Base-by-base conservation (phyloP, 2,329 filamentous ascomycete species). In the Phaeoacremonium minimum region DNA sequence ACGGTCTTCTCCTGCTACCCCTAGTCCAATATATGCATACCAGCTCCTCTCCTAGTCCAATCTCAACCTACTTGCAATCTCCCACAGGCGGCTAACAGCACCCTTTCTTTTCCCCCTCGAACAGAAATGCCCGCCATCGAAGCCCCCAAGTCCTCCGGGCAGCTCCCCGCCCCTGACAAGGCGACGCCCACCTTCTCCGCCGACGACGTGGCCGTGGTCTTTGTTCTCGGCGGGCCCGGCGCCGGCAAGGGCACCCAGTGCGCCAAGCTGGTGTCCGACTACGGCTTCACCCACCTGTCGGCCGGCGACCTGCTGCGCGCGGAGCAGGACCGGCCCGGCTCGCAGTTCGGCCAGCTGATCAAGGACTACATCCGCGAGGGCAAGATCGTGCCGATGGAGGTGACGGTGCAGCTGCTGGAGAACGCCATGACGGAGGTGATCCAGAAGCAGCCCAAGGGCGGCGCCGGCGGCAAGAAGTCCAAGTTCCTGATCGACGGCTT, bases 161-260 rank as follows among this genome's bases (percentile, higher is more conserved):
- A n/a, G n/a, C n/a, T n/a, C n/a, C n/a, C n/a, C n/a, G n/a, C n/a
- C n/a, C n/a, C n/a, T n/a, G n/a, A n/a, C n/a, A n/a, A n/a, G n/a
- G n/a, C n/a, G n/a, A n/a, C n/a, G n/a, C n/a, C n/a, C n/a, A n/a
- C n/a, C n/a, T n/a, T n/a, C n/a, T n/a, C n/a, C n/a, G 22, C 22
- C 22, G 22, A 26, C 22, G n/a, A 9, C 9, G n/a, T n/a, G 22
- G n/a, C 22, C 9, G 22, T 26, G 22, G n/a, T 26, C 9, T 26
- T 26, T n/a, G 22, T 26, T 9, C 2, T 26, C 9, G 22, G 22
- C 22, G 93, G 93, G 3, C 93, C 93, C 12, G 93, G 93, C 46
- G 87, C 90, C 45, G 93, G 93, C 53, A 98, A 98, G 63, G 93
- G 93, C 52, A 98, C 93, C 4, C 91, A 98, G 65, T 97, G 91